Evolutionary conservation across 108 stramenopile species (phyloP).

Genomic region (Cyclostephanos tholiformis): DNA sequence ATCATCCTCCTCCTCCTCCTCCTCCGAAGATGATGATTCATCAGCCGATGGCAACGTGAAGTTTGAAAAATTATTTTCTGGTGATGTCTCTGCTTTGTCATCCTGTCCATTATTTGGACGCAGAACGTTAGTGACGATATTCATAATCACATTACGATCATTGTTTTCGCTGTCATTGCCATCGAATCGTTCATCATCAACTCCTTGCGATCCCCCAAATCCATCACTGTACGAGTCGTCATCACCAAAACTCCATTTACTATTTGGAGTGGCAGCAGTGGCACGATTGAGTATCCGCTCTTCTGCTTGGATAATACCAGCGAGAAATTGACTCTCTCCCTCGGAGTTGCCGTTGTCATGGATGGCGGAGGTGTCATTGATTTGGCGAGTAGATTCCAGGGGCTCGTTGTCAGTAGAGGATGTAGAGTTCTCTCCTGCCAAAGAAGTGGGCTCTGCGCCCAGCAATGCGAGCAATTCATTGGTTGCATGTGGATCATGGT

Average conservation of each 20-base stretch:
- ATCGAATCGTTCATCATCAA: not conserved
- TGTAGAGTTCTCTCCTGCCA: not conserved
- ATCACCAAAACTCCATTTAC: not conserved
- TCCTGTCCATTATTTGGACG: not conserved
- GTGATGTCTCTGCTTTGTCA: not conserved
- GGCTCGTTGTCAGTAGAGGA: not conserved
- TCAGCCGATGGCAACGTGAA: constrained; percentile 35
- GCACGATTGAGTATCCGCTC: constrained; percentile 6
- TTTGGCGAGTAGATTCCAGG: not conserved
- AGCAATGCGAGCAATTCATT: constrained; percentile 14
- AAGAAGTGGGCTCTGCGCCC: not conserved
- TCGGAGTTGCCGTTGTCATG: not conserved
- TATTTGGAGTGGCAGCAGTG: not conserved
- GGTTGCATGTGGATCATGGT: not conserved
- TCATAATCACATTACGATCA: not conserved
- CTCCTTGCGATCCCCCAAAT: not conserved
- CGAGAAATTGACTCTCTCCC: constrained; percentile 3
- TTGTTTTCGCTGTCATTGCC: not conserved
- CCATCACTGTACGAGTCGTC: not conserved
- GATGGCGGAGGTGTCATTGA: not conserved
- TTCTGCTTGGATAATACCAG: constrained; percentile 14
- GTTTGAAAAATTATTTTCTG: constrained; percentile 6
- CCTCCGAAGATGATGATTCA: constrained; percentile 28
- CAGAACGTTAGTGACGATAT: not conserved
- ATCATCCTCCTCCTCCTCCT: constrained; percentile 19